Base-by-base conservation (phyloP, 2,329 filamentous ascomycete genomes). In the Exophiala bonariae region DNA sequence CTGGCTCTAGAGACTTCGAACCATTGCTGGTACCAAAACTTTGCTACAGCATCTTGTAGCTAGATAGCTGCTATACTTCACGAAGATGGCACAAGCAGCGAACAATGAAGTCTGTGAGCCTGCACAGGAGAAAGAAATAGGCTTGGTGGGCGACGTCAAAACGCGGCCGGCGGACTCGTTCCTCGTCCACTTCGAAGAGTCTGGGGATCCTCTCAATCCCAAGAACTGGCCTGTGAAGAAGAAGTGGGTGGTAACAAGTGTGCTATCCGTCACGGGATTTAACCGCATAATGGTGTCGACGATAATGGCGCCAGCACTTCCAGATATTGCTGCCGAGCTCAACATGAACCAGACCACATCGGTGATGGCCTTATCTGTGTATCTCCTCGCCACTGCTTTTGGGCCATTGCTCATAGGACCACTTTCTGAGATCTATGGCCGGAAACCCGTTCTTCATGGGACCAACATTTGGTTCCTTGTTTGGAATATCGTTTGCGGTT, bases 201-300 rank as follows among this genome's bases (percentile, higher is more conserved):
- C 74, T 3, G 64, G 75, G 44, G 63, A 66, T 41, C 49, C 59
- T 23, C 52, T 53, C 3, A 59, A 64, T 18, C 59, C 62, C 11
- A 52, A 55, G 40, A 74, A 78, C 62, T 82, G 79, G 77, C 52
- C 66, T 0, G 62, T 62, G 10, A 62, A 61, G 20, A 72, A 67
- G 55, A 81, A 80, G 59, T 81, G 77, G 78, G 61, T 61, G 2
- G 70, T 72, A 14, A 73, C 77, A 2, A 65, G 74, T 22, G 61
- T 79, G 50, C 60, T 79, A 28, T 70, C 77, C 1, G 63, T 68
- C 32, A 76, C 78, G 50, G 77, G 75, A 6, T 68, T 80, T 55
- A 75, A 80, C 49, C 75, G 75, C n/a, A 77, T 79, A 1, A 77
- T 82, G 48, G 76, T 77, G 3, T 78, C 75, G 13, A 76, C 75